Evolutionary conservation across 306 rosid species (phyloP).

Genomic region (Acacia confusa): DNA sequence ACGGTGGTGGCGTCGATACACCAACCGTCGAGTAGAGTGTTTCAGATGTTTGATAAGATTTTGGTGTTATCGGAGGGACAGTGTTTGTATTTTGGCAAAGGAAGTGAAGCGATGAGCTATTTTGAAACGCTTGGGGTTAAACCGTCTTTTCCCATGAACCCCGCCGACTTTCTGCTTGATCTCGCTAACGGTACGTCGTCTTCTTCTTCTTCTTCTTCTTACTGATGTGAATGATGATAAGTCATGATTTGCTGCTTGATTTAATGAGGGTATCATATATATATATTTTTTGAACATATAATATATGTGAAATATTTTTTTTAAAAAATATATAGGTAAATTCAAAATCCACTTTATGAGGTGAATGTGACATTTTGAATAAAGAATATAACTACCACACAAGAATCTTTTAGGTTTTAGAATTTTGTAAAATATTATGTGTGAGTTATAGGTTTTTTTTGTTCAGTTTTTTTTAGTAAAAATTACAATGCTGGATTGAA

Average conservation of each 20-base stretch:
- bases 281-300: not conserved
- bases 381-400: not conserved
- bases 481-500: not conserved
- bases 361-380: not conserved
- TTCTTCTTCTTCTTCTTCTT: not conserved
- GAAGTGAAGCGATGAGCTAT: constrained; percentile 59
- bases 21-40: constrained; percentile 89
- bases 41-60: constrained; percentile 70
- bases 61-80: constrained; percentile 67
- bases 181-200: constrained; percentile 85
- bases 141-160: constrained; percentile 80
- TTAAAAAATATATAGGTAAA: not conserved
- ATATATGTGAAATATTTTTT: no score
- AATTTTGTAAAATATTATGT: not conserved
- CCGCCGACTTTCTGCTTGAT: constrained; percentile 92
- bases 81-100: constrained; percentile 70
- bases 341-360: not conserved
- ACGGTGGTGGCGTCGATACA: constrained; percentile 79
- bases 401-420: not conserved
- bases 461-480: no score
- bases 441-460: not conserved
- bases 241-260: not conserved
- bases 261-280: not conserved
- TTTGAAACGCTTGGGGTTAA: constrained; percentile 68
- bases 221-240: not conserved